Base-by-base conservation (phyloP, 768 basidiomycete species). In the Podaxis rugospora region DNA sequence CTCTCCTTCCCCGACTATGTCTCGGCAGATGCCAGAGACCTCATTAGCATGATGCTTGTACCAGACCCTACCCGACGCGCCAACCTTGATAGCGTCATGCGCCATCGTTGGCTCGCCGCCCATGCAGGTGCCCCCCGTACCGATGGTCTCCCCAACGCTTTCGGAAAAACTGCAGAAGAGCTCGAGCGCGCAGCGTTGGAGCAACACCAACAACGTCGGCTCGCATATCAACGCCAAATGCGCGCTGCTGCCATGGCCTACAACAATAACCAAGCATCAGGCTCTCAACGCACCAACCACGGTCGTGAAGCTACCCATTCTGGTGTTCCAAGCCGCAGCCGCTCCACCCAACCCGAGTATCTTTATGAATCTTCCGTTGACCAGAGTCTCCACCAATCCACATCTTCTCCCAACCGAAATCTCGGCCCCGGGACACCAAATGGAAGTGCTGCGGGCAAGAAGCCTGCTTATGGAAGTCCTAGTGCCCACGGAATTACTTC, bases 1-100 rank as follows among this genome's bases (percentile, higher is more conserved):
- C 86, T 98, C 62, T 91, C 93, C 23, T 98, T 98, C 80, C 96
- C 95, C n/a, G 93, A 96, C 50, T 96, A 96, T 73, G 86, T 98
- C 67, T 92, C 93, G 4, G 70, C 81, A 7, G 86, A 89, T 59
- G 95, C 95, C 35, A 82, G 93, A 53, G 87, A 94, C 68, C 81
- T 98, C 18, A 80, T 98, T 5, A 80, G 85, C 58, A 84, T 87
- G 71, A 98, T 98, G 95, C 89, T 98, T 60, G 95, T 98, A 2
- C 93, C 95, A 6, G 93, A 97, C 66, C 95, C 95, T 4, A 77
- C 80, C 16, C 82, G 83, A 32, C 88, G 96, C 47, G 90, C 91
- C 49, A 86, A 86, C 62, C 80, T 98, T 40, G 76, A 80, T 9
- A 75, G 79, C 0, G 88, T 99, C 66, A 97, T 96, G 93, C 77